These are phyloP conservation scores for Conoideocrella luteorostrata DNA, from an alignment of 2,329 filamentous ascomycete species.

Conservation along the genomic window DNA sequence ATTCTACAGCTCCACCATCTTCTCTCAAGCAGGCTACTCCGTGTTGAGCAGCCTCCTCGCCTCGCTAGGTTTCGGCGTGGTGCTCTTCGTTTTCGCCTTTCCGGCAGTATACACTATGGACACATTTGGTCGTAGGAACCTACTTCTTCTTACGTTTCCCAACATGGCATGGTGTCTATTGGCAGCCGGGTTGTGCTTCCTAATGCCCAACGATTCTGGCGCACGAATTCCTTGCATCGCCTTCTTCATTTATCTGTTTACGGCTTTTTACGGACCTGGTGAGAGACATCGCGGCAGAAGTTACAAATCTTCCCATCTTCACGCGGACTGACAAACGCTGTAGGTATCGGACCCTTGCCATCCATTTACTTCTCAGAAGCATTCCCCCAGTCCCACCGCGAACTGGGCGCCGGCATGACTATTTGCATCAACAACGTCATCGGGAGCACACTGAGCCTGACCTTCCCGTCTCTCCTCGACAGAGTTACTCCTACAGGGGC, in stretches of 20 bases:
- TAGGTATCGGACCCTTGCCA: conserved; percentile 24
- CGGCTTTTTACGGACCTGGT: conserved; percentile 35
- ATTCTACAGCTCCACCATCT: conserved; percentile 45
- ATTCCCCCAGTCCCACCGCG: conserved; percentile 48
- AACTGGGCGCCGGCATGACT: conserved; percentile 25
- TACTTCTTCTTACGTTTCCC: conserved; percentile 28
- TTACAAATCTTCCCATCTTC: not conserved
- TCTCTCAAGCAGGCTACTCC: conserved; percentile 38
- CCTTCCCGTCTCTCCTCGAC: conserved; percentile 39
- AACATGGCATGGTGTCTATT: conserved; percentile 25
- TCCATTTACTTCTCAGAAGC: conserved; percentile 47
- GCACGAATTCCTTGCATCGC: conserved; percentile 40
- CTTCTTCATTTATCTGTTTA: conserved; percentile 46
- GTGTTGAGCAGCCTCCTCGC: conserved; percentile 35
- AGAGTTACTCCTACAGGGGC: conserved; percentile 33
- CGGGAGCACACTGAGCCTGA: conserved; percentile 26
- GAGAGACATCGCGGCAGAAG: too few relatives aligned
- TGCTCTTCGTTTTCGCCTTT: conserved; percentile 46
- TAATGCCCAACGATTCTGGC: conserved; percentile 31
- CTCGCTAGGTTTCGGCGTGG: conserved; percentile 46
- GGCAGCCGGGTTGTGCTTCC: conserved; percentile 36
- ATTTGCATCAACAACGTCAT: conserved; percentile 24
- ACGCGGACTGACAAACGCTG: not conserved
- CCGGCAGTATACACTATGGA: conserved; percentile 50
- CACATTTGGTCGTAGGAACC: conserved; percentile 40